A percentile compares a stretch with the other conserved stretches of the same genome.
Evolutionary conservation across 2,329 filamentous ascomycete genomes (phyloP).

Genomic region (Periconia macrospinosa): DNA sequence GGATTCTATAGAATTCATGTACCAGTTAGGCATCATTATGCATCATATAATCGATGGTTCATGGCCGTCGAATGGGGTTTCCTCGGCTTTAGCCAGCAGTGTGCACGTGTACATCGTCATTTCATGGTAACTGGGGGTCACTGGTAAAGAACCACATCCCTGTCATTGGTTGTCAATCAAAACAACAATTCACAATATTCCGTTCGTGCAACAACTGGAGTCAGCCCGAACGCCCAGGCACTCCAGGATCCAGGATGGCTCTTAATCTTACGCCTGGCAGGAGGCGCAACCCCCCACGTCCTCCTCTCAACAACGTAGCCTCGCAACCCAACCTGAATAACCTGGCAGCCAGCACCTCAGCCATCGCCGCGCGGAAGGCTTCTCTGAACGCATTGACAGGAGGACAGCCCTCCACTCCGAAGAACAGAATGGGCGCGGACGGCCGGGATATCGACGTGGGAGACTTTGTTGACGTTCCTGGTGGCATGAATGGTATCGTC

Average conservation of each 20-base stretch:
- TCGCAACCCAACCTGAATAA: slow-evolving; percentile 47
- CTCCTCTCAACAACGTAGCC: slow-evolving; percentile 44
- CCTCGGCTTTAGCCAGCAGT: not conserved
- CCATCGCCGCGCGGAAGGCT: slow-evolving; percentile 63
- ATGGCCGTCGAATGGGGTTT: not conserved
- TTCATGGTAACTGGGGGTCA: not conserved
- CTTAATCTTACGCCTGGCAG: slow-evolving; percentile 50
- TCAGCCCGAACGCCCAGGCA: slow-evolving; percentile 6
- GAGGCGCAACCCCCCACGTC: slow-evolving; percentile 40
- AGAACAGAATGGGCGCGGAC: slow-evolving; percentile 49
- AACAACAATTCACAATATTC: slow-evolving; percentile 10
- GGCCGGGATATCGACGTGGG: slow-evolving; percentile 68
- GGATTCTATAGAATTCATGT: no score
- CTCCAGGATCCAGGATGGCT: slow-evolving; percentile 36
- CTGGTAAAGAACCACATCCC: not conserved
- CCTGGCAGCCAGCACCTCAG: slow-evolving; percentile 46
- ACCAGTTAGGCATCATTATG: no score
- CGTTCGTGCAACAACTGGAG: slow-evolving; percentile 7
- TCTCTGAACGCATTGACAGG: slow-evolving; percentile 70
- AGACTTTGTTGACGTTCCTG: slow-evolving; percentile 87
- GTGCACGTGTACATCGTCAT: not conserved
- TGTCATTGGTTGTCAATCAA: not conserved
- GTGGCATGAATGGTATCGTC: slow-evolving; percentile 86
- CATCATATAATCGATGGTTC: no score
- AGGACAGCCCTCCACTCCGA: slow-evolving; percentile 43